These are phyloP conservation scores for Trametes hirsuta DNA, from an alignment of 1,284 basidiomycete genomes.

Conservation along the genomic window DNA sequence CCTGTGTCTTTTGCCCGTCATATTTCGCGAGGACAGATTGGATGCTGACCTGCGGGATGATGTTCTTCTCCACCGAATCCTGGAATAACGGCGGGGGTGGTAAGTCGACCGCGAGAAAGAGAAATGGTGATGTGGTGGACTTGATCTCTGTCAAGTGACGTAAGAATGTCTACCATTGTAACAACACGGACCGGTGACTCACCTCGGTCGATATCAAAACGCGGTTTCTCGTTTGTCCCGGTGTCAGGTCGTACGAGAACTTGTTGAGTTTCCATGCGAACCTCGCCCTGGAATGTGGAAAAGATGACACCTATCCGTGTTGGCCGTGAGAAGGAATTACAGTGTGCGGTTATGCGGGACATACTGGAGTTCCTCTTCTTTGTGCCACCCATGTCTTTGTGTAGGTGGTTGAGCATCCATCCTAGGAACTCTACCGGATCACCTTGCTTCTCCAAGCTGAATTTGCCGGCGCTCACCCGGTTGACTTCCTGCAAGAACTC, in stretches of 20 bases:
- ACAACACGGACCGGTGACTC: constrained; percentile 22
- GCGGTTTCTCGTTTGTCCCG: constrained; percentile 73
- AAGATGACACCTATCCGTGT: constrained; percentile 79
- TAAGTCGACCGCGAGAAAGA: constrained; percentile 94
- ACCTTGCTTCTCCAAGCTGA: constrained; percentile 90
- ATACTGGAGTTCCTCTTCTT: constrained; percentile 87
- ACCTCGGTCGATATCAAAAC: constrained; percentile 93
- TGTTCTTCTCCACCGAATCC: constrained; percentile 94
- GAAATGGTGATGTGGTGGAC: constrained; percentile 85
- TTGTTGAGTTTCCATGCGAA: constrained; percentile 93
- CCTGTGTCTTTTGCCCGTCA: constrained; percentile 89
- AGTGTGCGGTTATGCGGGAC: constrained; percentile 30
- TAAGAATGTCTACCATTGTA: constrained; percentile 4
- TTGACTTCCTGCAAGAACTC: constrained; percentile 98
- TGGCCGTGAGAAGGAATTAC: background rate
- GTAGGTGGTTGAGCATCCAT: constrained; percentile 94
- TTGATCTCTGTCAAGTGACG: constrained; percentile 72
- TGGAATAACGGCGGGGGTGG: constrained; percentile 97
- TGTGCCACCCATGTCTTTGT: constrained; percentile 89
- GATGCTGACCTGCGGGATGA: constrained; percentile 96
- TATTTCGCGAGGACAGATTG: constrained; percentile 94
- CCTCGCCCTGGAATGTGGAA: constrained; percentile 91
- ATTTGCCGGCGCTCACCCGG: constrained; percentile 85
- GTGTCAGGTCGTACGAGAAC: constrained; percentile 84
- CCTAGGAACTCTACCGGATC: constrained; percentile 97